Conservation (phyloP, 306 rosid genomes). For the Corylus americana region DNA sequence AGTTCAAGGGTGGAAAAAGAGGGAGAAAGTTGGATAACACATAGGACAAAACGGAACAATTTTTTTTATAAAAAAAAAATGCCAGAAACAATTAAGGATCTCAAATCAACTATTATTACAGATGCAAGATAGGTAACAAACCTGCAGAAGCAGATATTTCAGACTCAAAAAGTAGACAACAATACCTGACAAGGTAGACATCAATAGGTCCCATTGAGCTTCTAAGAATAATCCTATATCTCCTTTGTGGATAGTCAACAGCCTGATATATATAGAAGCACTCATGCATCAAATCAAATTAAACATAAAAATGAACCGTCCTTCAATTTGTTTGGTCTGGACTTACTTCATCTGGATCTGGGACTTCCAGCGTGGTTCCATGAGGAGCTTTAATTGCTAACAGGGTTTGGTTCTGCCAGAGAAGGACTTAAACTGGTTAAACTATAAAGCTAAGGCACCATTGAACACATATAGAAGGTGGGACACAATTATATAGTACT, state of each 20-base stretch:
- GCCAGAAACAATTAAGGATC: neutral
- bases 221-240: constrained; percentile 92
- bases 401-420: constrained; percentile 86
- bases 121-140: neutral
- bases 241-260: constrained; percentile 84
- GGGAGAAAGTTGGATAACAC: neutral
- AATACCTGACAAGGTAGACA: constrained; percentile 94
- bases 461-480: constrained; percentile 20
- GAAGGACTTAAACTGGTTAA: constrained; percentile 31
- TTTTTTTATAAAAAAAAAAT: neutral
- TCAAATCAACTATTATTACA: constrained; percentile 18
- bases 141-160: neutral
- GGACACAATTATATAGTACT: constrained; percentile 24
- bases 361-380: constrained; percentile 99
- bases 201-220: constrained; percentile 99
- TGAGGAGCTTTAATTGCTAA: constrained; percentile 98
- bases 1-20: neutral
- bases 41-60: neutral
- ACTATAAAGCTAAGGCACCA: constrained; percentile 19
- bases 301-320: constrained; percentile 27
- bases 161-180: constrained; percentile 30
- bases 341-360: constrained; percentile 98
- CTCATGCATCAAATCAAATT: constrained; percentile 34
- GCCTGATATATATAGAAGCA: constrained; percentile 59
- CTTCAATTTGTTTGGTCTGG: constrained; percentile 27